These are phyloP conservation scores for Phytophthora capsici DNA, from an alignment of 352 stramenopile genomes.

Conservation along the genomic window DNA sequence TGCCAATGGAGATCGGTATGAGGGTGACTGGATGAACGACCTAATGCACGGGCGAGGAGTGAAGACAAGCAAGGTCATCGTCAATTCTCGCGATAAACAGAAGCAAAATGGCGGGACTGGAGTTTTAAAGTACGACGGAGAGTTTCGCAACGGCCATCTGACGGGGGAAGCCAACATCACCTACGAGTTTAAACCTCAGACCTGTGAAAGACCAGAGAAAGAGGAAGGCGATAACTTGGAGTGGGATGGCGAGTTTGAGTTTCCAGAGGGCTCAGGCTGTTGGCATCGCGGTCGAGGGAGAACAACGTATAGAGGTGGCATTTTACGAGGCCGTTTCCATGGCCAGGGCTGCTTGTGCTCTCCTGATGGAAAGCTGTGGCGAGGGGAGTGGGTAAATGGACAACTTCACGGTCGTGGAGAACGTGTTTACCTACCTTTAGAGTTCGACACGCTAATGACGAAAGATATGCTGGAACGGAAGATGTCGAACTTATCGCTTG, in stretches of 20 bases:
- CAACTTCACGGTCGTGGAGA: constrained; percentile 57
- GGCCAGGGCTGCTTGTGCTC: constrained; percentile 58
- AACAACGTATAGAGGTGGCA: constrained; percentile 59
- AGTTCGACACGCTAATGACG: constrained; percentile 44
- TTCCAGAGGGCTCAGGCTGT: constrained; percentile 56
- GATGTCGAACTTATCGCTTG: constrained; percentile 3
- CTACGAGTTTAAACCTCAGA: constrained; percentile 43
- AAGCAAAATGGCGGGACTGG: constrained; percentile 7
- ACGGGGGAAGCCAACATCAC: constrained; percentile 51
- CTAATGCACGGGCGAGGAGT: constrained; percentile 63
- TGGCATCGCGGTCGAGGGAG: constrained; percentile 65
- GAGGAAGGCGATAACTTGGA: constrained; percentile 23
- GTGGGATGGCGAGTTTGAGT: constrained; percentile 72
- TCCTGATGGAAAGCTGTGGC: constrained; percentile 64
- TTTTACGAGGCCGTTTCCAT: constrained; percentile 71
- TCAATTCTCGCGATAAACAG: constrained; percentile 12
- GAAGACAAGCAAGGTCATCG: constrained; percentile 33
- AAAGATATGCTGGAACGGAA: constrained; percentile 41
- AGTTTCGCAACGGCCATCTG: constrained; percentile 53
- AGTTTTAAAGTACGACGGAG: constrained; percentile 53
- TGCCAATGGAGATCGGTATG: constrained; percentile 57
- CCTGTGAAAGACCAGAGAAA: constrained; percentile 4
- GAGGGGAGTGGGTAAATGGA: constrained; percentile 55
- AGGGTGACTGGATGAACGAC: constrained; percentile 63
- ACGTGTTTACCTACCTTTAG: constrained; percentile 58